Percentiles rank a stretch among this genome's conserved stretches.
Conservation (phyloP, 1,284 basidiomycete species). For the Ceratobasidium sp. region DNA sequence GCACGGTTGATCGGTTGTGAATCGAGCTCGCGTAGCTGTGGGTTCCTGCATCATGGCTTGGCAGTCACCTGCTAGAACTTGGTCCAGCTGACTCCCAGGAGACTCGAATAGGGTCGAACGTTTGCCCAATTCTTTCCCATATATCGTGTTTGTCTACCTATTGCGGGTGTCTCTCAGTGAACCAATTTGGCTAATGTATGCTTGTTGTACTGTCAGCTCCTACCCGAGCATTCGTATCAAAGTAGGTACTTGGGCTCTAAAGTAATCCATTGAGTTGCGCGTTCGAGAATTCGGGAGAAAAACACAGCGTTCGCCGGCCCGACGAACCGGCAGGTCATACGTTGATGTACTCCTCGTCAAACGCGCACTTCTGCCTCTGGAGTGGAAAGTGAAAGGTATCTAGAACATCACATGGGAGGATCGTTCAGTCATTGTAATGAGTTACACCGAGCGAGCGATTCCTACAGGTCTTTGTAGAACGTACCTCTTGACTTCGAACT, state of each 20-base stretch:
- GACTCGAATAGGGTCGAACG: not conserved
- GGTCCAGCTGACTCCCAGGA: not conserved
- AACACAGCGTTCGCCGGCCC: not conserved
- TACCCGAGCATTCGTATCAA: not conserved
- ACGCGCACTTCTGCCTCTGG: not conserved
- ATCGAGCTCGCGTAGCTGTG: slow-evolving; percentile 10
- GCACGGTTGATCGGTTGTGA: slow-evolving; percentile 9
- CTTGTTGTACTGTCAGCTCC: not conserved
- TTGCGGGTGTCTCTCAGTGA: not conserved
- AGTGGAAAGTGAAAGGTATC: not conserved
- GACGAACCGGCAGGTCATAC: not conserved
- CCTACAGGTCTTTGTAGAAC: not conserved
- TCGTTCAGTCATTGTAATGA: not conserved
- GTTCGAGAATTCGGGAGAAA: not conserved
- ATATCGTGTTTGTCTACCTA: not conserved
- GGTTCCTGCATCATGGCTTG: not conserved
- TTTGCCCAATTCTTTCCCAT: too few species aligned
- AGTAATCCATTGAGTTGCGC: not conserved
- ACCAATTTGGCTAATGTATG: not conserved
- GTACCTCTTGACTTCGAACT: not conserved
- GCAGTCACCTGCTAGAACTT: not conserved
- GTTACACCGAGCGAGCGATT: slow-evolving; percentile 1
- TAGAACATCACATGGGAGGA: not conserved
- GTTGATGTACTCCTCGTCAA: not conserved
- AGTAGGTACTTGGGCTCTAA: not conserved